Percentiles rank a stretch among this genome's conserved stretches.
These are phyloP conservation scores for Fraxinus sp. DNA, from an alignment of 305 asterid genomes.

Conservation along the genomic window DNA sequence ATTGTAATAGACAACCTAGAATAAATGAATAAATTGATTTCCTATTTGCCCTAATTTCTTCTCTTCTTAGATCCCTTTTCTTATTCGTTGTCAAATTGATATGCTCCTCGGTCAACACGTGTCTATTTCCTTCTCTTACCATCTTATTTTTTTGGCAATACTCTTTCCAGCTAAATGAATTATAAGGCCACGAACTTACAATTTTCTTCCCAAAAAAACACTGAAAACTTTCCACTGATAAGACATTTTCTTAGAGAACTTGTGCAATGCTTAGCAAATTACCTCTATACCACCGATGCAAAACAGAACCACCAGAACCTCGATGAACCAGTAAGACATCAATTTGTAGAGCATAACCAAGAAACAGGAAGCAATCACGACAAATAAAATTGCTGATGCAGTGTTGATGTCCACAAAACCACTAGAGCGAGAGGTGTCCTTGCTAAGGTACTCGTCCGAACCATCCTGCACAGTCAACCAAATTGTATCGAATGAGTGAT, in stretches of 20 bases:
- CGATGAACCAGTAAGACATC: constrained; percentile 85
- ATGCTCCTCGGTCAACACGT: not conserved
- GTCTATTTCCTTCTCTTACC: not conserved
- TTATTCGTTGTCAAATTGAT: not conserved
- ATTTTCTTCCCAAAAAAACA: not conserved
- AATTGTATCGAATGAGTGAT: constrained; percentile 10
- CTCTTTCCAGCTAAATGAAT: not conserved
- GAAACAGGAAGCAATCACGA: constrained; percentile 88
- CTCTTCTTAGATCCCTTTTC: not conserved
- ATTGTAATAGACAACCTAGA: not conserved
- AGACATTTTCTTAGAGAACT: not conserved
- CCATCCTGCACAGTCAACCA: constrained; percentile 60
- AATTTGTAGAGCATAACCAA: constrained; percentile 85
- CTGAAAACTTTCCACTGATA: not conserved
- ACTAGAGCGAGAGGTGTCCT: constrained; percentile 33
- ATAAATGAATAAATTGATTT: not conserved
- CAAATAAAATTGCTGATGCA: constrained; percentile 69
- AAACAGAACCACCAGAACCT: constrained; percentile 87
- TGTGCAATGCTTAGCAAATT: not conserved
- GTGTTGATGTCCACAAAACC: constrained; percentile 75
- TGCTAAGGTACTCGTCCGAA: constrained; percentile 52
- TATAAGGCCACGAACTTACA: not conserved
- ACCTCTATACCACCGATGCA: constrained; percentile 95
- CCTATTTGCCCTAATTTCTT: not conserved
- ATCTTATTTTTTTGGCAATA: not conserved